Evolutionary conservation across 2,329 filamentous ascomycete species (phyloP), one percentile per base, ranked within the genome.

Genomic region (Cytospora mali): DNA sequence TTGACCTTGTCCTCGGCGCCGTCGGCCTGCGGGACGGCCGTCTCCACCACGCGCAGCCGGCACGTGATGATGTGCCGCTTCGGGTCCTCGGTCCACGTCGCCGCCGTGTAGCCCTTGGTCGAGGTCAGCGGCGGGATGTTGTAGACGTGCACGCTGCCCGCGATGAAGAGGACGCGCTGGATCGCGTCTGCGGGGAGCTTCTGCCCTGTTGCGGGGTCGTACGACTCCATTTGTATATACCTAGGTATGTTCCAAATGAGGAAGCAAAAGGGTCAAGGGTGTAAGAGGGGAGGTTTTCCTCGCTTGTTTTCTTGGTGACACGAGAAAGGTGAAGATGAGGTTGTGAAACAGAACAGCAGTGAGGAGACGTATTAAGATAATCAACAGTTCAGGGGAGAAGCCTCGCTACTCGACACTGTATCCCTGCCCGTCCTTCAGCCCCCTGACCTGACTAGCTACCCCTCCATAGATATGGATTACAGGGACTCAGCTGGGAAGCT

Each of bases 31-130:
- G 81, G 75, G 62, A 86, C 80, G 6, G 89, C 87, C 1, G 90
- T 93, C 75, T 94, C 91, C 71, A 95, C 79, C 67, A 94, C 80
- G 71, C 92, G 91, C 59, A 95, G 77, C 54, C 92, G 89, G 50
- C 89, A 91, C 55, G 91, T 94, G 80, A 96, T 96, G 77, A 96
- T 96, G 73, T 92, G 88, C 42, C 88, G 86, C 69, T 85, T 82
- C 64, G 86, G 84, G 64, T 88, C 84, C 53, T 81, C 80, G 29
- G 92, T 96, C 92, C 92, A 97, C 66, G 84, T 79, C 14, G 88
- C 82, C 64, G 93, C 92, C 39, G 83, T 84, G 81, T 96, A 90
- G 74, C 92, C 92, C 74, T 90, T 89, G 70, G 87, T 92, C 21
- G 88, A 89, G 51, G 88, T 83, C 62, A 93, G 81, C 27, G 92